Percentiles rank a stretch among this genome's conserved stretches.
phyloP scores from a whole-genome alignment of 805 yeast genomes.

The Wickerhamiella kurtzmanii region DNA sequence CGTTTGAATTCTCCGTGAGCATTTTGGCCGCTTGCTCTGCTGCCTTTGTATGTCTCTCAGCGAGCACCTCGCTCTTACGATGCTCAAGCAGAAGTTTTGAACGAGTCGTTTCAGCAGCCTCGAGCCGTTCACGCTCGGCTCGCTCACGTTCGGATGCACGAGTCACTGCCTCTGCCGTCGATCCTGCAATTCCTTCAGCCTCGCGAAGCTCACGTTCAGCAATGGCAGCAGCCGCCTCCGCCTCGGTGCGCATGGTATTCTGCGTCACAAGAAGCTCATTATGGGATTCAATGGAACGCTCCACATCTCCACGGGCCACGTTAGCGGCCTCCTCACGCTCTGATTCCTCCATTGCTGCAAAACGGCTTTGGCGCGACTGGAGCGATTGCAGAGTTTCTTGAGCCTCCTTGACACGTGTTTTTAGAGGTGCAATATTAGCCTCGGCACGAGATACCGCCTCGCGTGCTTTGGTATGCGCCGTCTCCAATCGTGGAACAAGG shows the following conservation, averaged over 20 bases:
- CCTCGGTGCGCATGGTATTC: constrained; percentile 9
- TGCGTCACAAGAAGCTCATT: not conserved
- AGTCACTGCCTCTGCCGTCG: constrained; percentile 8
- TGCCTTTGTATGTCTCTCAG: constrained; percentile 43
- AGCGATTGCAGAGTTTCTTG: constrained; percentile 23
- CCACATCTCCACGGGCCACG: constrained; percentile 17
- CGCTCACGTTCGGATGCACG: constrained; percentile 6
- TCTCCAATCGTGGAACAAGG: not conserved
- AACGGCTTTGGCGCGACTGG: constrained; percentile 59
- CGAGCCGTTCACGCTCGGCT: constrained; percentile 13
- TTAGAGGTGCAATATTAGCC: not conserved
- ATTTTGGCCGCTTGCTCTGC: constrained; percentile 43
- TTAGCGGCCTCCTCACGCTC: constrained; percentile 54
- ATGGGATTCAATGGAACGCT: constrained; percentile 16
- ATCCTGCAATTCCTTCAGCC: constrained; percentile 7
- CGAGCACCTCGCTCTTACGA: constrained; percentile 43
- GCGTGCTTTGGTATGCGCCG: not conserved
- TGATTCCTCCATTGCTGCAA: constrained; percentile 40
- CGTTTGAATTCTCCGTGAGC: constrained; percentile 33
- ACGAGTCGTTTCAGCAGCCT: constrained; percentile 45
- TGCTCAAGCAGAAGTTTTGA: constrained; percentile 71
- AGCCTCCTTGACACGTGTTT: not conserved
- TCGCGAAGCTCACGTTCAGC: constrained; percentile 13
- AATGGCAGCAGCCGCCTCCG: constrained; percentile 22
- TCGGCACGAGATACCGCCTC: not conserved